Conservation (phyloP, 352 stramenopile genomes). For the Pythium phragmitis region DNA sequence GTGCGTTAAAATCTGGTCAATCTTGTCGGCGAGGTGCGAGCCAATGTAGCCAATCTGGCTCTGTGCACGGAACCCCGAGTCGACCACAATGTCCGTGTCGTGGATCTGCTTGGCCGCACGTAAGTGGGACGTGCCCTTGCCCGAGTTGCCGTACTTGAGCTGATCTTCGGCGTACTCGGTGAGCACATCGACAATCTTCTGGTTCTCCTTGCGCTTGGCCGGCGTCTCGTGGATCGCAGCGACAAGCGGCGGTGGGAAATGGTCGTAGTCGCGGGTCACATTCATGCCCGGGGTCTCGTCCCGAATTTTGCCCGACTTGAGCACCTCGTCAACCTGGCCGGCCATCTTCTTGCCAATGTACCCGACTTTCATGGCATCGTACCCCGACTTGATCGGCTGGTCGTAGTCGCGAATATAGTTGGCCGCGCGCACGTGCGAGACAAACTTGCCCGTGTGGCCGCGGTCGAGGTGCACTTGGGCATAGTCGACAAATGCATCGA, state of each 20-base stretch:
- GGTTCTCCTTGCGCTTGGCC: conserved; percentile 57
- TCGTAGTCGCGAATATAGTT: conserved; percentile 54
- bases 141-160: conserved; percentile 65
- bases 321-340: conserved; percentile 55
- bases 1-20: conserved; percentile 73
- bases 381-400: conserved; percentile 42
- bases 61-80: conserved; percentile 45
- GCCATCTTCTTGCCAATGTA: conserved; percentile 66
- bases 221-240: conserved; percentile 41
- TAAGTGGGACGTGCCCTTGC: conserved; percentile 69
- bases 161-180: conserved; percentile 71
- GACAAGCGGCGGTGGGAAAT: conserved; percentile 47
- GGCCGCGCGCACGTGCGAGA: conserved; percentile 67
- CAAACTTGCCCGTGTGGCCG: conserved; percentile 74
- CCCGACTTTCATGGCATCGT: conserved; percentile 38
- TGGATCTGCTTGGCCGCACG: conserved; percentile 66
- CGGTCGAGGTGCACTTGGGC: conserved; percentile 52
- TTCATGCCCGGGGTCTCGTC: conserved; percentile 49
- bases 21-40: conserved; percentile 74
- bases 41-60: conserved; percentile 54
- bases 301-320: conserved; percentile 49
- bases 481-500: conserved; percentile 70
- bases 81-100: conserved; percentile 46
- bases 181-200: conserved; percentile 62
- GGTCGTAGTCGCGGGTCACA: conserved; percentile 44